A percentile compares a stretch with the other conserved stretches of the same genome.
Conservation (phyloP, 768 basidiomycete species). For the Phallus indusiatus region DNA sequence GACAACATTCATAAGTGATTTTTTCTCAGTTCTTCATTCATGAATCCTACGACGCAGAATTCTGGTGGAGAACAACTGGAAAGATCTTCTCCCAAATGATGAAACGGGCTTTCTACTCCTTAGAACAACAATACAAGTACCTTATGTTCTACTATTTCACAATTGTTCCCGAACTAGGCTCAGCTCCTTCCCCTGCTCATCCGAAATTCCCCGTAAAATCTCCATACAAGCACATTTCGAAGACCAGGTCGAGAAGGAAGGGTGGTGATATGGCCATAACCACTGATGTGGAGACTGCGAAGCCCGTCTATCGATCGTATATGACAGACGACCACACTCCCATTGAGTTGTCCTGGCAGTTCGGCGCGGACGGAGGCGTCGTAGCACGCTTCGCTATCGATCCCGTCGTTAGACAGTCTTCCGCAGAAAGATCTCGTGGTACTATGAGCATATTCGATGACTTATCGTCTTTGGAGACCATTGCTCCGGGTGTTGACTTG, state of each 20-base stretch:
- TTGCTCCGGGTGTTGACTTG: background rate
- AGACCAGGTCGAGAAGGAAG: background rate
- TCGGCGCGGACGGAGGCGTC: background rate
- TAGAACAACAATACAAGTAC: slow-evolving; percentile 3
- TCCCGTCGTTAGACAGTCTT: background rate
- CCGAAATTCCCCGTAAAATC: background rate
- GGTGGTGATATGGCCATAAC: background rate
- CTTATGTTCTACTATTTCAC: background rate
- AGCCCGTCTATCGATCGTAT: background rate
- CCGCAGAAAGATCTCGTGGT: background rate
- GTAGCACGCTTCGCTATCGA: slow-evolving; percentile 6
- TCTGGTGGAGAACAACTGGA: slow-evolving; percentile 4
- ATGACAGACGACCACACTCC: slow-evolving; percentile 8
- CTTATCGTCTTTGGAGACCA: background rate
- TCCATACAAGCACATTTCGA: background rate
- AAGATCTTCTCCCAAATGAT: slow-evolving; percentile 1
- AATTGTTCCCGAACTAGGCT: slow-evolving; percentile 1
- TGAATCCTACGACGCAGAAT: background rate
- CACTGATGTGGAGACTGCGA: background rate
- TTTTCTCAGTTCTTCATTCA: background rate
- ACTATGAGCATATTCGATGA: slow-evolving; percentile 2
- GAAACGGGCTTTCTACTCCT: slow-evolving; percentile 2
- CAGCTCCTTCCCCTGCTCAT: background rate
- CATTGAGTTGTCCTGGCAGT: slow-evolving; percentile 3
- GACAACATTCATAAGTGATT: background rate